These are phyloP conservation scores for Allium cepa DNA, from an alignment of 106 monocot species.

Conservation along the genomic window DNA sequence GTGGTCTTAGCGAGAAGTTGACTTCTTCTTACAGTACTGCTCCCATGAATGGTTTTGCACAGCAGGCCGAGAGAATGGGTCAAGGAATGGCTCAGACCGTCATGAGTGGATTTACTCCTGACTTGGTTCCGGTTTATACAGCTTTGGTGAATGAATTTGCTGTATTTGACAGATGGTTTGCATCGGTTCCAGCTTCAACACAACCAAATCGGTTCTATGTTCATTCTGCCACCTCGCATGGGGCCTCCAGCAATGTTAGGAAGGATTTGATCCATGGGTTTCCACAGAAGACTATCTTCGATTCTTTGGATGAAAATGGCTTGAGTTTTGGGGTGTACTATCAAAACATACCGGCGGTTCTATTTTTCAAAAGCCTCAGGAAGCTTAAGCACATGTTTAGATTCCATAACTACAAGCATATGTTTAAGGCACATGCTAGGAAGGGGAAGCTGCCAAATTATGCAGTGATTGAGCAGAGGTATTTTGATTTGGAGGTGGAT, in stretches of 20 bases:
- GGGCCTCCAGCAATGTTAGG: slow-evolving; percentile 71
- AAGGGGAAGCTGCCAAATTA: slow-evolving; percentile 69
- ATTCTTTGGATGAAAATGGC: slow-evolving; percentile 30
- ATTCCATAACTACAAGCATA: slow-evolving; percentile 61
- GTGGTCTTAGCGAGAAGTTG: slow-evolving; percentile 22
- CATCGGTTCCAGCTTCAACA: slow-evolving; percentile 75
- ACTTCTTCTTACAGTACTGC: slow-evolving; percentile 43
- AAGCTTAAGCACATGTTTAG: slow-evolving; percentile 51
- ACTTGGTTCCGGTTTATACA: slow-evolving; percentile 58
- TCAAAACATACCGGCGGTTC: slow-evolving; percentile 78
- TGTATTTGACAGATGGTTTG: slow-evolving; percentile 82
- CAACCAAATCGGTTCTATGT: slow-evolving; percentile 88
- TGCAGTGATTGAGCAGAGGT: slow-evolving; percentile 71
- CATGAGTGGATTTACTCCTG: slow-evolving; percentile 67
- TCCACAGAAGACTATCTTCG: slow-evolving; percentile 81
- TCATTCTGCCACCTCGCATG: slow-evolving; percentile 88
- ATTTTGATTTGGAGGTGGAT: slow-evolving; percentile 45
- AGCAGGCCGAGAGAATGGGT: slow-evolving; percentile 57
- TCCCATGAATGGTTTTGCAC: slow-evolving; percentile 80
- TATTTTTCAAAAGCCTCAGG: slow-evolving; percentile 75
- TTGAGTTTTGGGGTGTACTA: slow-evolving; percentile 57
- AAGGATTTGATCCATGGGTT: slow-evolving; percentile 75
- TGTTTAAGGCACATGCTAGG: slow-evolving; percentile 68
- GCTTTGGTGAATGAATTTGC: slow-evolving; percentile 63
- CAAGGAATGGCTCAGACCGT: slow-evolving; percentile 57